Conservation (phyloP, 768 basidiomycete species). For the Rhodotorula paludigena region DNA sequence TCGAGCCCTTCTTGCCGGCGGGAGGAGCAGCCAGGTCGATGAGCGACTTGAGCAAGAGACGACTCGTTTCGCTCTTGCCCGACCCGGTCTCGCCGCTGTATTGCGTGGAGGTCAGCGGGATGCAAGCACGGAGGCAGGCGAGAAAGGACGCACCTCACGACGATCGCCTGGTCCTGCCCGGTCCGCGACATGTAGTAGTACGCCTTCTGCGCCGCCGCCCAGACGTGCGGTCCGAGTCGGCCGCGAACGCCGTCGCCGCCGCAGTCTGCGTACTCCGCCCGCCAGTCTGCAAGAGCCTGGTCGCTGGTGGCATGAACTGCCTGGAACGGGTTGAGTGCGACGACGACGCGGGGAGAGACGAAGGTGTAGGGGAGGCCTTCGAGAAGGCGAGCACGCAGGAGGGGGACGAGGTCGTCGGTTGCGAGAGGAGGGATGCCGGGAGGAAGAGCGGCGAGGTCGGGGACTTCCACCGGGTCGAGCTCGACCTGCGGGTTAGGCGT, state of each 20-base stretch:
- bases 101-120: constrained; percentile 10
- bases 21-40: constrained; percentile 78
- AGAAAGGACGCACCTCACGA: constrained; percentile 65
- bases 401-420: constrained; percentile 75
- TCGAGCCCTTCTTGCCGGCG: constrained; percentile 54
- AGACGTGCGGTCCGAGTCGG: constrained; percentile 74
- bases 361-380: constrained; percentile 72
- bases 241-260: constrained; percentile 50
- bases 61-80: too few relatives aligned
- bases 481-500: constrained; percentile 3
- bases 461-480: constrained; percentile 30
- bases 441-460: constrained; percentile 58
- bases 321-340: constrained; percentile 90
- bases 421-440: constrained; percentile 59
- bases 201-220: constrained; percentile 80
- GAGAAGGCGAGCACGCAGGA: constrained; percentile 81
- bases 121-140: background rate
- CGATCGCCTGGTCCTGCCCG: constrained; percentile 81
- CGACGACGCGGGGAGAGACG: constrained; percentile 65
- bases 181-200: constrained; percentile 97
- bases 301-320: constrained; percentile 79
- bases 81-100: constrained; percentile 85
- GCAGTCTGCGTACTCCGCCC: constrained; percentile 70
- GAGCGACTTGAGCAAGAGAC: constrained; percentile 84
- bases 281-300: constrained; percentile 75